Evolutionary conservation across 108 stramenopile genomes (phyloP).

Genomic region (Fistulifera pelliculosa): DNA sequence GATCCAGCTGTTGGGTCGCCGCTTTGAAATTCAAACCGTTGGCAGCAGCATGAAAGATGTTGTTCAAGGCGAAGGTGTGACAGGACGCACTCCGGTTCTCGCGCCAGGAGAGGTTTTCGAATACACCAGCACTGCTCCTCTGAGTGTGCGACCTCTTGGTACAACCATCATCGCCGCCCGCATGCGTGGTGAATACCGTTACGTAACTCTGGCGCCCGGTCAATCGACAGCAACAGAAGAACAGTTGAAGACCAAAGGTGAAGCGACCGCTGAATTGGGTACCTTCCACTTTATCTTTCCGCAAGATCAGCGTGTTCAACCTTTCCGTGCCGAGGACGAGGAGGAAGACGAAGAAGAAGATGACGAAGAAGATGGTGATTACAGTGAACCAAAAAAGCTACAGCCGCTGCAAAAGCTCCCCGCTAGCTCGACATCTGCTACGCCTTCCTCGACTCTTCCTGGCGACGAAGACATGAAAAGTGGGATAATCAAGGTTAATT

Average conservation of each 20-base stretch:
- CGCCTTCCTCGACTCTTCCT: constrained; percentile 44
- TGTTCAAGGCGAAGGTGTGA: constrained; percentile 86
- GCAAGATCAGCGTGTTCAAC: constrained; percentile 78
- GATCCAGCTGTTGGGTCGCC: constrained; percentile 82
- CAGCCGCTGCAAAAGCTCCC: constrained; percentile 10
- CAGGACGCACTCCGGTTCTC: constrained; percentile 82
- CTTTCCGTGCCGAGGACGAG: constrained; percentile 48
- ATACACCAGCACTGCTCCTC: constrained; percentile 83
- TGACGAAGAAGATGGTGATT: constrained; percentile 32
- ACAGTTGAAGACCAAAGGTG: constrained; percentile 61
- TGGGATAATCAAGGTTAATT: constrained; percentile 41
- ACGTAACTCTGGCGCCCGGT: constrained; percentile 47
- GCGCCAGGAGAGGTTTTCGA: constrained; percentile 90
- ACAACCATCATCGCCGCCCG: constrained; percentile 77
- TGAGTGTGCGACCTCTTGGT: constrained; percentile 70
- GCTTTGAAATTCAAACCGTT: constrained; percentile 89
- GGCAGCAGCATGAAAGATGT: constrained; percentile 78
- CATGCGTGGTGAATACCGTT: constrained; percentile 77
- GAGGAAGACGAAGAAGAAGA: constrained; percentile 81
- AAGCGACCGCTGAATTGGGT: constrained; percentile 60
- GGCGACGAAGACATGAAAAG: constrained; percentile 80
- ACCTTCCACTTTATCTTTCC: constrained; percentile 84
- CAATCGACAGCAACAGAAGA: constrained; percentile 66
- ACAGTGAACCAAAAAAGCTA: constrained; percentile 14
- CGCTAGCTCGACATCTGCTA: constrained; percentile 13